Evolutionary conservation across 176 grass and related monocot genomes (phyloP).

Genomic region (Musa schizocarpa): DNA sequence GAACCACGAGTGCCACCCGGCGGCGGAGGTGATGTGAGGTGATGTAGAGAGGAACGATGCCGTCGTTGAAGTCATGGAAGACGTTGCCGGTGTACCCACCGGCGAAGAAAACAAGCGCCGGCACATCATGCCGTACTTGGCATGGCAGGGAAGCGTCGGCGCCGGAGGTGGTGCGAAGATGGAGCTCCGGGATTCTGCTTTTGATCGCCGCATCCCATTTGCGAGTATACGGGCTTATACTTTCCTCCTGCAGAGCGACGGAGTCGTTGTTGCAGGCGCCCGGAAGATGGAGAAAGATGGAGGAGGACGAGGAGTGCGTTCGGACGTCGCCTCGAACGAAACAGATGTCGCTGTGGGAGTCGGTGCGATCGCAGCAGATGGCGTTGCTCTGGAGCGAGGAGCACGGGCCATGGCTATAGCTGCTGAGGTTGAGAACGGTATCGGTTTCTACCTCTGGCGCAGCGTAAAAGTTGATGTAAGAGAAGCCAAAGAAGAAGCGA

Average conservation of each 20-base stretch:
- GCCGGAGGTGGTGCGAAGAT: conserved; percentile 29
- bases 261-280: not conserved
- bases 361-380: conserved; percentile 76
- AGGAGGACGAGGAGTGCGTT: conserved; percentile 57
- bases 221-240: conserved; percentile 74
- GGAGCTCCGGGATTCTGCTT: conserved; percentile 61
- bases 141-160: conserved; percentile 19
- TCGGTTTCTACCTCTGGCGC: too few relatives aligned
- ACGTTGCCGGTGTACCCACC: conserved; percentile 93
- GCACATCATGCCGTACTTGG: conserved; percentile 56
- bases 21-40: conserved; percentile 46
- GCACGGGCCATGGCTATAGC: not conserved
- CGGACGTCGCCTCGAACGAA: conserved; percentile 63
- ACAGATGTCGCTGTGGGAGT: conserved; percentile 62
- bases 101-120: conserved; percentile 75
- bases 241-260: conserved; percentile 25
- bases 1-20: conserved; percentile 53
- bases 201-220: conserved; percentile 78
- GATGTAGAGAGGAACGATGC: conserved; percentile 80
- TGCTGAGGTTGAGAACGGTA: too few relatives aligned
- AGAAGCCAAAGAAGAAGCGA: too few relatives aligned
- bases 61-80: conserved; percentile 97
- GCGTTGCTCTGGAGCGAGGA: conserved; percentile 19
- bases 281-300: conserved; percentile 37
- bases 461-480: too few relatives aligned